Evolutionary conservation across 2,329 filamentous ascomycete species (phyloP), one percentile per base, ranked within the genome.

Genomic region (Domatiomyces catenatus): DNA sequence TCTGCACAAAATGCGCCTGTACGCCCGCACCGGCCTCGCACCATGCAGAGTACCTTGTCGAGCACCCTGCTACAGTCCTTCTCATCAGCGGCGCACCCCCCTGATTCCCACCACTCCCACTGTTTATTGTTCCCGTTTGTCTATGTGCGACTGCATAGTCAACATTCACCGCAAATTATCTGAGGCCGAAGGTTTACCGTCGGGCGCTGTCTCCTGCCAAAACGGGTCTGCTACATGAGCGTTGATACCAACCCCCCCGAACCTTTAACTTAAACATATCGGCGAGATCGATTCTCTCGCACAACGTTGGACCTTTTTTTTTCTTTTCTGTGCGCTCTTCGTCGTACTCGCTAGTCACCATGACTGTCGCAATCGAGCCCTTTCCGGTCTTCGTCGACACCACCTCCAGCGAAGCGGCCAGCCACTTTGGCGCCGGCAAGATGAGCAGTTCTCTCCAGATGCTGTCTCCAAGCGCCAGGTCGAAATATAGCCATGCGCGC

Each of bases 351-450:
- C 10, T n/a, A 45, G 43, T 3, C 43, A 19, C 43, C 43, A 45
- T 26, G 19, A 20, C 43, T 15, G 19, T 45, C 28, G 53, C 53
- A 19, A 50, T 60, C 47, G 58, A 60, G 47, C 58, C 58, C 5
- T 60, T 60, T 48, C 58, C 58, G 19, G 52, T 57, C 15, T 60
- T 60, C 49, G 53, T 58, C 52, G 58, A 60, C 45, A 57, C 53
- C 8, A 51, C 52, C 8, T 53, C 52, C 24, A 52, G 53, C 22
- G 55, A 58, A 24, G 54, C 53, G 12, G 56, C 56, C 42, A 55
- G 55, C 50, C 58, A 58, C 47, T 58, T 60, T 52, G 17, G 8
- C 45, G 56, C 56, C 18, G 57, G 56, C n/a, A 54, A 56, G n/a
- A 57, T 57, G 52, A 52, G 54, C 15, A 39, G 32, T 39, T 49